phyloP scores from a whole-genome alignment of 257 asterid species.

The Capsicum rhomboideum region DNA sequence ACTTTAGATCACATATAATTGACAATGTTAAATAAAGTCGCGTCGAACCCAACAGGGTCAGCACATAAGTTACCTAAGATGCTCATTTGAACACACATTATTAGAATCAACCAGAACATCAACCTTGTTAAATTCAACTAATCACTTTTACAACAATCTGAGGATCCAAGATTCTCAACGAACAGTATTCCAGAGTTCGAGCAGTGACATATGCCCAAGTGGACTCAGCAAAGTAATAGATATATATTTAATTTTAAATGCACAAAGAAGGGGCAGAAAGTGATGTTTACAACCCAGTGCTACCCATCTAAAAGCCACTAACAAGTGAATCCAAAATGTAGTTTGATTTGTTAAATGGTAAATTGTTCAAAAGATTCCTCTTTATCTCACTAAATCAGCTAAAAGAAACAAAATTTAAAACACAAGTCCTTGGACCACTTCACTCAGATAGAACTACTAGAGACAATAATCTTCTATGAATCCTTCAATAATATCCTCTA shows the following conservation, averaged over 20 bases:
- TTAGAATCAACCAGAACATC: neutral
- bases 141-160: neutral
- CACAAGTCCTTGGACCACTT: conserved; percentile 43
- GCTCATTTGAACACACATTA: neutral
- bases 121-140: neutral
- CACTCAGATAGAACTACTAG: conserved; percentile 18
- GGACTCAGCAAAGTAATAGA: neutral
- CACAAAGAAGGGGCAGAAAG: neutral
- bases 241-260: neutral
- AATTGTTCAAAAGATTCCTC: conserved; percentile 17
- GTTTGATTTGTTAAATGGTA: conserved; percentile 10
- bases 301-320: conserved; percentile 4
- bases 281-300: neutral
- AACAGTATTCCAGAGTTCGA: neutral
- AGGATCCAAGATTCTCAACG: neutral
- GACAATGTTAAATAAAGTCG: neutral
- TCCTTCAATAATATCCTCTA: conserved; percentile 18
- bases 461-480: conserved; percentile 24
- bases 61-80: neutral
- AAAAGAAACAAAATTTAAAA: neutral
- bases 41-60: neutral
- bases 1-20: neutral
- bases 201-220: neutral
- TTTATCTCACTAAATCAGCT: conserved; percentile 11
- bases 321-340: conserved; percentile 11